Base-by-base conservation (phyloP, 2,329 filamentous ascomycete genomes). In the Alternaria panax region DNA sequence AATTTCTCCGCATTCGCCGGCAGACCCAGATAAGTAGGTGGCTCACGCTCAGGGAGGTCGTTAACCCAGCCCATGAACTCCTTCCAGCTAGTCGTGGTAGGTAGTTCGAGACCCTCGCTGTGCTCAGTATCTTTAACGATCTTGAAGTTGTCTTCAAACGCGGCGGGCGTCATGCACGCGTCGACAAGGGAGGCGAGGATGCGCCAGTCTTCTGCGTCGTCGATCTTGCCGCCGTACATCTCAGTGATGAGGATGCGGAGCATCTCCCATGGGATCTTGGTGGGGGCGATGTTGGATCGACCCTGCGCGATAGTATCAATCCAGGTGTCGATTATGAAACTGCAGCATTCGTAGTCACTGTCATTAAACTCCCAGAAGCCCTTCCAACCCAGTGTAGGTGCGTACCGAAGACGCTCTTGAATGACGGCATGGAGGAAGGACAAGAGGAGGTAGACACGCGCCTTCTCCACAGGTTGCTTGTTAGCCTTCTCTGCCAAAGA, bases 321-420 rank as follows among this genome's bases (percentile, higher is more conserved):
- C 95, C 95, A 99, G 30, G 90, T 92, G 75, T 99, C 95, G 68
- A 98, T 92, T 66, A 99, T 96, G 78, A 92, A 95, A 54, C 92
- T 92, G 45, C 92, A 97, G 81, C 95, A 99, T 85, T 99, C 94
- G 79, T 98, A 98, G 80, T 99, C 95, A 70, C 93, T 96, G 79
- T 99, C 96, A 76, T 99, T 99, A 80, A 99, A 99, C 80, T 99
- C 96, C 95, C 96, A 99, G 85, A 97, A 97, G 54, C 93, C 92
- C 83, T 96, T 97, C 95, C 95, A 99, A 61, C 95, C 95, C 55
- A 99, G 83, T 57, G 86, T 94, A 0, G 95, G 96, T 24, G 94
- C 93, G 77, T 99, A 99, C 63, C 95, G 90, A 63, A 99, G 83
- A 69, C 96, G 86, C 79, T 99, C 95, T 78, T 99, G 95, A 11